Base-by-base conservation (phyloP, 1,284 basidiomycete species). In the Austroboletus novae-zelandiae region DNA sequence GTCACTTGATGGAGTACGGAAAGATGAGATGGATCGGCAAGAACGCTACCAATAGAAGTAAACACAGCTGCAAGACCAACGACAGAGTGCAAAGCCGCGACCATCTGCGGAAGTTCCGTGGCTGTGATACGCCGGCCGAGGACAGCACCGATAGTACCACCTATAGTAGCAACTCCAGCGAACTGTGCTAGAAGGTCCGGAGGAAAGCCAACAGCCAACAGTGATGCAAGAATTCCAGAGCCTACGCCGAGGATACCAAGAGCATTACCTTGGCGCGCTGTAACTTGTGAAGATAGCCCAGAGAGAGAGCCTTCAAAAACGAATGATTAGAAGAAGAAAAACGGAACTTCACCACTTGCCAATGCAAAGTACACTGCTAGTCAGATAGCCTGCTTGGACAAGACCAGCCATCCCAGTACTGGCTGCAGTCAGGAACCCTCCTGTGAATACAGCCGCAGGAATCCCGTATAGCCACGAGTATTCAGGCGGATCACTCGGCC, bases 11-110 rank as follows among this genome's bases (percentile, higher is more conserved):
- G 90, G 30, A 93, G 72, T 3, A 76, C 84, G 3, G 84, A 79
- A 17, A 83, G 71, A 62, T 89, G 84, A 11, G 76, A 73, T 25
- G 79, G 72, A 54, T 89, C 82, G 11, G 80, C 78, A 20, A 93
- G 71, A 8, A 93, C 89, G 61, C 86, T 89, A 9, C 74, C 90
- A 30, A 91, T 85, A 46, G 84, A 89, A 13, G 91, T 93, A 61
- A 93, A 73, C 29, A 93, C 89, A 2, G 90, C 90, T 2, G 90
- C 90, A 18, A 93, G 77, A 68, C 90, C 90, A 43, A 93, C 90
- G 17, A 91, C 90, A 31, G 86, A 89, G 64, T 92, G 89, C 53
- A 84, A 61, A 11, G 82, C 82, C 20, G 81, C 82, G 13, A 86
- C 84, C 73, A 83, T 89, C 66, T 93, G 91, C 5, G 90, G 90